Base-by-base conservation (phyloP, 768 basidiomycete genomes). In the Scleroderma bovista region DNA sequence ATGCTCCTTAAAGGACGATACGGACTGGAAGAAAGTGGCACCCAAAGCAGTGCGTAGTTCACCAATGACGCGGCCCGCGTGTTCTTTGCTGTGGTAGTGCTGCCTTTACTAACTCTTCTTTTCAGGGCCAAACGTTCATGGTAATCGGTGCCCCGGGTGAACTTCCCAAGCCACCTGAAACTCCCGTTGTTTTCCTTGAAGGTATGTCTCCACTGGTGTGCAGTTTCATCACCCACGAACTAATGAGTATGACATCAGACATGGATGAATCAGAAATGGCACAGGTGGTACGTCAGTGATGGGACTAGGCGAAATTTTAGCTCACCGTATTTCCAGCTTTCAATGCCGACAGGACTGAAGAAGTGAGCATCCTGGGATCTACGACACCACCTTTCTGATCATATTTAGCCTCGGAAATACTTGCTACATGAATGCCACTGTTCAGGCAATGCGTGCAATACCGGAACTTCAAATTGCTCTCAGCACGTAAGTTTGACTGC, bases 341-440 rank as follows among this genome's bases (percentile, higher is more conserved):
- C 82, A 10, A 76, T 84, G 58, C 92, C 92, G 2, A 88, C 89
- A 46, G 92, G 92, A 15, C 70, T 95, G 45, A 75, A 72, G 61
- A 95, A 95, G 82, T 84, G 59, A 37, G 78, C 50, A 17, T 2
- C 15, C 36, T 37, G 0, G 7, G 1, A 13, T 7, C 29, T 15
- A 20, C 46, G 13, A 23, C 24, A 23, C 24, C 20, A 9, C 31
- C 23, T 41, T 10, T 36, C 44, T 50, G 56, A 47, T 13, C 44
- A 3, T 36, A 36, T 20, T 15, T 55, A 82, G 80, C 60, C 72
- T 94, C 33, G 93, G 95, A 32, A 97, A 97, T 63, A 97, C 94
- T 0, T 97, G 95, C 61, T 99, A 99, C 70, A 92, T 97, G 86
- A 98, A 95, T 63, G 83, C 96, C 1, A 92, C 90, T 2, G 74